Evolutionary conservation across 2,329 filamentous ascomycete species (phyloP).

Genomic region (Diaporthe vaccinii): DNA sequence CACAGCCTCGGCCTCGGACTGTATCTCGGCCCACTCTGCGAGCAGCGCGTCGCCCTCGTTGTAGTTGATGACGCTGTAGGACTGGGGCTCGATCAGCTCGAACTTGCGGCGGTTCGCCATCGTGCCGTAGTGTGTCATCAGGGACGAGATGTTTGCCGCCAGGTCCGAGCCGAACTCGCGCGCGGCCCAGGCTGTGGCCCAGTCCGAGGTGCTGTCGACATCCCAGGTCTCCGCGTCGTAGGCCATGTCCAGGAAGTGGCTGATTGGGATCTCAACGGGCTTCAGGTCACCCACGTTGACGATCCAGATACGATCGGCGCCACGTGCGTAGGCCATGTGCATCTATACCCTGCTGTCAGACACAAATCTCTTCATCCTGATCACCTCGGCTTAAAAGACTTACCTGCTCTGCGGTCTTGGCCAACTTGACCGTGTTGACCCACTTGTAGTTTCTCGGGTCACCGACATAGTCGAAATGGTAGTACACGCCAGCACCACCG

Average conservation of each 20-base stretch:
- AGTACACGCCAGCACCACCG: conserved; percentile 77
- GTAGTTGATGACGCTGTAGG: conserved; percentile 74
- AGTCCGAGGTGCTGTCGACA: conserved; percentile 67
- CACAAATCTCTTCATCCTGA: neutral
- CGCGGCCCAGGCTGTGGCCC: conserved; percentile 65
- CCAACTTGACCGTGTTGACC: conserved; percentile 75
- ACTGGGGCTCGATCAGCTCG: conserved; percentile 70
- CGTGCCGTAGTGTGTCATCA: conserved; percentile 69
- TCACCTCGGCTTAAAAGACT: neutral
- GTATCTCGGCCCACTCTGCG: conserved; percentile 67
- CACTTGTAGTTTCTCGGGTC: conserved; percentile 65
- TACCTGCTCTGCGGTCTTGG: conserved; percentile 68
- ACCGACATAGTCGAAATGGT: conserved; percentile 69
- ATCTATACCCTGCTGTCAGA: conserved; percentile 58
- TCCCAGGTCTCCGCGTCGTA: conserved; percentile 72
- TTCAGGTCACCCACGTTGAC: conserved; percentile 78
- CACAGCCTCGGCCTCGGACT: conserved; percentile 66
- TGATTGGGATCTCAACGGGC: conserved; percentile 74
- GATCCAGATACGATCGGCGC: conserved; percentile 74
- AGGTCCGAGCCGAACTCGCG: conserved; percentile 67
- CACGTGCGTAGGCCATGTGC: conserved; percentile 69
- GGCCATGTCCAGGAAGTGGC: conserved; percentile 76
- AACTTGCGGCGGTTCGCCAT: conserved; percentile 71
- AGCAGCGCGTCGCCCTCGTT: conserved; percentile 72
- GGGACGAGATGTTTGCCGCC: conserved; percentile 61